Percentiles rank a stretch among this genome's conserved stretches.
Conservation (phyloP, 1,284 basidiomycete species). For the Takashimella tepidaria region DNA sequence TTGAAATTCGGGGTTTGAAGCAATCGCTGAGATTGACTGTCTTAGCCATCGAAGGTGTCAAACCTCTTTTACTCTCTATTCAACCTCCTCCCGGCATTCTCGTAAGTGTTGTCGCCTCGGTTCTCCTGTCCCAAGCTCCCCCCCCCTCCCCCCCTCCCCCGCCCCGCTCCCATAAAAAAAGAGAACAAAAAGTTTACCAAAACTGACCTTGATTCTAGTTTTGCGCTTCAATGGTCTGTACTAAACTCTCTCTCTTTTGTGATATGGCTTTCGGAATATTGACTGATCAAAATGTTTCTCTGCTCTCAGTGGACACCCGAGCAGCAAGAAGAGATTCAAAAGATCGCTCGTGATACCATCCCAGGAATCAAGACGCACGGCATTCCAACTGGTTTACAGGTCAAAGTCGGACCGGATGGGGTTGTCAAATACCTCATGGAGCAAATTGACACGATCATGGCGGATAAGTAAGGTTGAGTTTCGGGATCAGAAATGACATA, state of each 20-base stretch:
- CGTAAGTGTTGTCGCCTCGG: slow-evolving; percentile 13
- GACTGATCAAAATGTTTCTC: background rate
- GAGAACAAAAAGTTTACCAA: background rate
- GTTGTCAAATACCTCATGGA: slow-evolving; percentile 41
- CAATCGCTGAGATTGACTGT: background rate
- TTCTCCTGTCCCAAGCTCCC: slow-evolving; percentile 1
- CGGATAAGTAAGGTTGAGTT: no score
- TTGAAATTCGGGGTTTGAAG: background rate
- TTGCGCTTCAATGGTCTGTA: slow-evolving; percentile 43
- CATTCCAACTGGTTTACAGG: slow-evolving; percentile 45
- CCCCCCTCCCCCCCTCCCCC: background rate
- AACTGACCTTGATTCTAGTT: slow-evolving; percentile 15
- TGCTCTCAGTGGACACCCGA: slow-evolving; percentile 47
- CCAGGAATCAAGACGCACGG: slow-evolving; percentile 44
- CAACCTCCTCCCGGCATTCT: slow-evolving; percentile 41
- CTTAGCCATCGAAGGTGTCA: slow-evolving; percentile 40
- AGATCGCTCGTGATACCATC: slow-evolving; percentile 40
- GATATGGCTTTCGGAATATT: background rate
- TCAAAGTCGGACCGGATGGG: slow-evolving; percentile 39
- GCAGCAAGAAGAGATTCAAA: slow-evolving; percentile 42
- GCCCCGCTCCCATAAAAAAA: background rate
- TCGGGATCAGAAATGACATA: no score
- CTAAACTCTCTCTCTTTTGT: no score
- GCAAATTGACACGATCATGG: slow-evolving; percentile 41
- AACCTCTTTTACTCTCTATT: slow-evolving; percentile 30